Conservation (phyloP, 2,329 filamentous ascomycete species). For the Stagonosporopsis chrysanthemi region DNA sequence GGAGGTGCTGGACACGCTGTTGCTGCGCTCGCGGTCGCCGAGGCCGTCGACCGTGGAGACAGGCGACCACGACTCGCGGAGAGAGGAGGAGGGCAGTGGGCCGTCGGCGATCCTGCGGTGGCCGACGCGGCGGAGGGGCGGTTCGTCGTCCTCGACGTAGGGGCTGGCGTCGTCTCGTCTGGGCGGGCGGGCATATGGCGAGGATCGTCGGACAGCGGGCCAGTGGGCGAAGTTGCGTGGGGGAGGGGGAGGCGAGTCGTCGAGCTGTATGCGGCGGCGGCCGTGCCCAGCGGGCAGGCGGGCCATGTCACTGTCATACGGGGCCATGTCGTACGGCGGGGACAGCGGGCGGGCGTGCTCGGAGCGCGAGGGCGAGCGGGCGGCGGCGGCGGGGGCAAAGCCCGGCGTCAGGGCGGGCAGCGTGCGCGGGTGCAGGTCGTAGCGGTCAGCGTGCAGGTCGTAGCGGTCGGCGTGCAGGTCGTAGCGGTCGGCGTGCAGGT, state of each 20-base stretch:
- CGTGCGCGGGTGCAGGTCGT: background rate
- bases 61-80: slow-evolving; percentile 50
- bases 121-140: slow-evolving; percentile 47
- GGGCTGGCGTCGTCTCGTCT: background rate
- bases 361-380: slow-evolving; percentile 16
- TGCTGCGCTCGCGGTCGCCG: slow-evolving; percentile 75
- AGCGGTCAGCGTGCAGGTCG: too few species aligned
- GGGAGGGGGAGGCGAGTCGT: background rate
- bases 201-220: slow-evolving; percentile 1
- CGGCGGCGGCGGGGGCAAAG: slow-evolving; percentile 43
- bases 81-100: slow-evolving; percentile 46
- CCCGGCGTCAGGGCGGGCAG: slow-evolving; percentile 45
- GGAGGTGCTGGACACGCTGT: slow-evolving; percentile 72
- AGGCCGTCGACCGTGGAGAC: slow-evolving; percentile 69
- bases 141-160: slow-evolving; percentile 20
- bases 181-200: slow-evolving; percentile 1
- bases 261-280: background rate
- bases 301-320: background rate
- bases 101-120: slow-evolving; percentile 48
- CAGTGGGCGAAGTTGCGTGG: background rate
- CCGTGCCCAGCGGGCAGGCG: too few species aligned
- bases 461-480: too few species aligned
- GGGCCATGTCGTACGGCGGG: too few species aligned
- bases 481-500: too few species aligned
- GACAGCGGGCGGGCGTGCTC: too few species aligned